Conservation (phyloP, 805 yeast genomes). For the Diddensiella caesifluorescens region DNA sequence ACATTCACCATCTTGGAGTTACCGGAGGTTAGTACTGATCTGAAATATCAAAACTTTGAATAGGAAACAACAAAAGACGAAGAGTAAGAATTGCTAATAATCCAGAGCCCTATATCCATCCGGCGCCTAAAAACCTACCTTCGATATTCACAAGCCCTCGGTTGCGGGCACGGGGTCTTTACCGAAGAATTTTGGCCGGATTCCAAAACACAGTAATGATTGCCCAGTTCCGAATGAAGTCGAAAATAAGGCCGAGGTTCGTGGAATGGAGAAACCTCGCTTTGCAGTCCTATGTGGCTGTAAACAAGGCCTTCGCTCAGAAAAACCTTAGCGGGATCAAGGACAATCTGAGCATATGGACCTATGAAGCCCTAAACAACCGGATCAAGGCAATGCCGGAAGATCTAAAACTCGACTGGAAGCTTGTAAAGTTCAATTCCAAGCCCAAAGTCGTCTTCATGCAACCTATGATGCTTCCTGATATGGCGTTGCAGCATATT, state of each 20-base stretch:
- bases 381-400: slow-evolving; percentile 54
- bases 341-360: slow-evolving; percentile 53
- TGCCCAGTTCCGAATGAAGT: slow-evolving; percentile 63
- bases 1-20: slow-evolving; percentile 10
- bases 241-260: slow-evolving; percentile 61
- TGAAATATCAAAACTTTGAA: neutral
- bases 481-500: slow-evolving; percentile 47
- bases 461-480: slow-evolving; percentile 59
- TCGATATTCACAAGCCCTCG: slow-evolving; percentile 39
- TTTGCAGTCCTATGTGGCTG: slow-evolving; percentile 65
- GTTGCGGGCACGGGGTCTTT: slow-evolving; percentile 40
- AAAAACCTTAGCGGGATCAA: slow-evolving; percentile 43
- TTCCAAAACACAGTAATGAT: slow-evolving; percentile 61
- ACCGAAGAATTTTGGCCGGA: slow-evolving; percentile 56
- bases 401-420: slow-evolving; percentile 64
- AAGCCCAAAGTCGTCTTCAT: slow-evolving; percentile 71
- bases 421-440: slow-evolving; percentile 59
- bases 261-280: slow-evolving; percentile 82
- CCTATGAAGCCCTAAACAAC: slow-evolving; percentile 49
- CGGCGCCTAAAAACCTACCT: slow-evolving; percentile 44
- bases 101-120: slow-evolving; percentile 46
- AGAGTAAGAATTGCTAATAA: neutral
- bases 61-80: neutral
- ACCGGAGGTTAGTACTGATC: neutral
- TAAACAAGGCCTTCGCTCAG: slow-evolving; percentile 76